phyloP scores from a whole-genome alignment of 2,329 filamentous ascomycete genomes.

The Monilinia fructicola region DNA sequence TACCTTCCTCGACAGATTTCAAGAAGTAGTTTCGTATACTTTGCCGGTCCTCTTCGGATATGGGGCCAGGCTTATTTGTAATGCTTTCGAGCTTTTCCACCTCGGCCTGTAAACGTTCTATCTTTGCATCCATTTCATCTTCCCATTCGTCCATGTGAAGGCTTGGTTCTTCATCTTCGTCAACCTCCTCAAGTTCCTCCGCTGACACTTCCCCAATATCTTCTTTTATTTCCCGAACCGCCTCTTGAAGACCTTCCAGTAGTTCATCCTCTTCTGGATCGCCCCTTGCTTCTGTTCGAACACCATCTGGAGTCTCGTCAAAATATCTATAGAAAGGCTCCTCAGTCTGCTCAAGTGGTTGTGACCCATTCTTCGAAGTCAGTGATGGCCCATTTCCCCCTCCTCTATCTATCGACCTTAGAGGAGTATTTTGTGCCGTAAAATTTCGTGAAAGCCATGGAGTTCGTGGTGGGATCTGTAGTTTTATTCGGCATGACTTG shows the following conservation, averaged over 20 bases:
- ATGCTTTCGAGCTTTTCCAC: conserved; percentile 24
- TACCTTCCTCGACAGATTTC: conserved; percentile 23
- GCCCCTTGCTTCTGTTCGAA: conserved; percentile 31
- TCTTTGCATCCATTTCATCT: conserved; percentile 21
- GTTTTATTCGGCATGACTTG: conserved; percentile 39
- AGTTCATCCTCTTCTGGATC: conserved; percentile 28
- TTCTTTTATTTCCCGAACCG: conserved; percentile 21
- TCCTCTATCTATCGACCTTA: conserved; percentile 20
- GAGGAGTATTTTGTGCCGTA: conserved; percentile 24
- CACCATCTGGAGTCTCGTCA: conserved; percentile 37
- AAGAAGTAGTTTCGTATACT: conserved; percentile 27
- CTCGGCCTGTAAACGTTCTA: conserved; percentile 22
- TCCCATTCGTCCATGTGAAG: conserved; percentile 22
- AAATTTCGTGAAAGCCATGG: conserved; percentile 34
- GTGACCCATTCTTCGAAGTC: background rate
- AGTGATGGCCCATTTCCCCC: background rate
- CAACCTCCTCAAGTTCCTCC: conserved; percentile 24
- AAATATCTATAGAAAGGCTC: conserved; percentile 32
- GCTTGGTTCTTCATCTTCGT: conserved; percentile 24
- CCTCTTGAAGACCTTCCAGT: conserved; percentile 20
- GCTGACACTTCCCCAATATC: conserved; percentile 21
- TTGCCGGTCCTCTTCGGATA: conserved; percentile 25
- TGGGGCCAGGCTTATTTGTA: conserved; percentile 24
- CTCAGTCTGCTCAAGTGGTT: conserved; percentile 16
- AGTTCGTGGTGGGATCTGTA: conserved; percentile 29